Percentiles rank a stretch among this genome's conserved stretches.
Conservation (phyloP, 352 stramenopile genomes). For the Phytophthora kernoviae region DNA sequence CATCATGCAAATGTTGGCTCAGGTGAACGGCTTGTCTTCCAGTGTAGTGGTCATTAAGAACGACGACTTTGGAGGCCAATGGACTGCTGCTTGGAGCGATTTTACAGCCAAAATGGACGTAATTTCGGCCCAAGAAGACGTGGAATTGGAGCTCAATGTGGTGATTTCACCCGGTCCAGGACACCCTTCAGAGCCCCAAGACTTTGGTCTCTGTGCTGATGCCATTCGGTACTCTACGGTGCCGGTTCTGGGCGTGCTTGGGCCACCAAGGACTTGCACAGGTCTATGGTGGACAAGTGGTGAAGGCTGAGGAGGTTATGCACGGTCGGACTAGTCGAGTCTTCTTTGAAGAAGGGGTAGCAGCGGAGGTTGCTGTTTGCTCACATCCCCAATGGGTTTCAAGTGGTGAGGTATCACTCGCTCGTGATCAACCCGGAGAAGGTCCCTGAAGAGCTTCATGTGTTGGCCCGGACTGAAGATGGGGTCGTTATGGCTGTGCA, state of each 20-base stretch:
- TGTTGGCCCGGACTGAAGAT: constrained; percentile 72
- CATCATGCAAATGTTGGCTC: constrained; percentile 93
- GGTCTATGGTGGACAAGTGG: constrained; percentile 86
- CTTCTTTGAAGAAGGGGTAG: constrained; percentile 26
- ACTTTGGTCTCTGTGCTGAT: constrained; percentile 92
- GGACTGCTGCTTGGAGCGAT: constrained; percentile 53
- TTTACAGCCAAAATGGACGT: constrained; percentile 51
- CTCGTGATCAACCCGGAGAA: constrained; percentile 78
- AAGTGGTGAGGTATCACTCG: constrained; percentile 97
- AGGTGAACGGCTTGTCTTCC: constrained; percentile 77
- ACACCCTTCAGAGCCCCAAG: constrained; percentile 64
- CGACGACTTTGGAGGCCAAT: constrained; percentile 85
- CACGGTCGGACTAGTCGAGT: constrained; percentile 93
- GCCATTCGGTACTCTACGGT: constrained; percentile 62
- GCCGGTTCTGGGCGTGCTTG: constrained; percentile 96
- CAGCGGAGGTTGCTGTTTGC: constrained; percentile 51
- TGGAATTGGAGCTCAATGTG: constrained; percentile 69
- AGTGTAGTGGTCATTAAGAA: constrained; percentile 92
- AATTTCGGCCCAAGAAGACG: constrained; percentile 18
- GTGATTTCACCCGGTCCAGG: constrained; percentile 93
- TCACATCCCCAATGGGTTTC: constrained; percentile 69
- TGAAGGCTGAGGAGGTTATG: constrained; percentile 88
- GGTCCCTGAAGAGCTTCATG: constrained; percentile 49
- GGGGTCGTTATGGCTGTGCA: constrained; percentile 90
- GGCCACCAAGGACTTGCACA: constrained; percentile 95